A percentile compares a stretch with the other conserved stretches of the same genome.
Conservation (phyloP, 139 green algal genomes). For the Nannochloris sp. region DNA sequence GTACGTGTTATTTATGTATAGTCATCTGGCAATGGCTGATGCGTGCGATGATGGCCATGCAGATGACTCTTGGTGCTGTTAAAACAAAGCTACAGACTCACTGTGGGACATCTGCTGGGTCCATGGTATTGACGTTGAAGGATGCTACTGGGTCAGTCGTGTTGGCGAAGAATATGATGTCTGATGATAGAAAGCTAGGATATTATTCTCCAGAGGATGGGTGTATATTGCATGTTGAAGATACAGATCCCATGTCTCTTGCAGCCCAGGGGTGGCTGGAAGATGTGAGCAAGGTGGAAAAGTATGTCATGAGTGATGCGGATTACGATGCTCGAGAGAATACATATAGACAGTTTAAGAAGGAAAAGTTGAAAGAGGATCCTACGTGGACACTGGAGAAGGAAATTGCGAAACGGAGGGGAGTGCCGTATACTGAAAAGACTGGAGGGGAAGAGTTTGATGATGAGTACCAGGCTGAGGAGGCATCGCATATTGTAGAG, state of each 20-base stretch:
- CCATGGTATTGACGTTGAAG: conserved; percentile 78
- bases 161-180: conserved; percentile 35
- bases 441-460: conserved; percentile 27
- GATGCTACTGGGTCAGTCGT: conserved; percentile 53
- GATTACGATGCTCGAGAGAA: conserved; percentile 84
- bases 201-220: conserved; percentile 88
- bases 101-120: conserved; percentile 63
- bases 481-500: conserved; percentile 38
- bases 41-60: background rate
- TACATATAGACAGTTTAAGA: conserved; percentile 82
- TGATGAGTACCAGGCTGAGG: conserved; percentile 32
- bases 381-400: conserved; percentile 84
- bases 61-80: conserved; percentile 70
- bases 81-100: conserved; percentile 87
- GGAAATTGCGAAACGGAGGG: conserved; percentile 57
- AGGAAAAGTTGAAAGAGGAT: conserved; percentile 65
- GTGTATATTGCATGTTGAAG: conserved; percentile 77
- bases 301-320: conserved; percentile 95
- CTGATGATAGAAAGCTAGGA: conserved; percentile 67
- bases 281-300: conserved; percentile 88
- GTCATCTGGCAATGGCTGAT: background rate
- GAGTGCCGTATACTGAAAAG: conserved; percentile 32
- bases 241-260: conserved; percentile 77
- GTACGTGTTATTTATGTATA: conserved; percentile 33
- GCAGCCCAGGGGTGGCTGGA: conserved; percentile 89